These are phyloP conservation scores for Naganishia cerealis DNA, from an alignment of 1,284 basidiomycete genomes.

Conservation along the genomic window DNA sequence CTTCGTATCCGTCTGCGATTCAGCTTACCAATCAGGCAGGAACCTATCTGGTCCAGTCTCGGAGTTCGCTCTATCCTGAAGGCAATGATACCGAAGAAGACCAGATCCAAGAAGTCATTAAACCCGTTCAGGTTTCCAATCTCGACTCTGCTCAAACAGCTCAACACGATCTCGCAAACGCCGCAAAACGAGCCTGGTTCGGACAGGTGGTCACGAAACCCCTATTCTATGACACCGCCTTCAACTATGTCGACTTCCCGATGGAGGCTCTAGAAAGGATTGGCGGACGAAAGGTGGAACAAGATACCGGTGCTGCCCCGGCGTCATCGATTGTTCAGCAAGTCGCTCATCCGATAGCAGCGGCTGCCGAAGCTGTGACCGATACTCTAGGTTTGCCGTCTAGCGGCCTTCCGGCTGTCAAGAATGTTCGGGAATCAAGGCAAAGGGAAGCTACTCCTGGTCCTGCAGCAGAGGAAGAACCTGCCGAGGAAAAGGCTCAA, in stretches of 20 bases:
- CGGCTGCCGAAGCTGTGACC: constrained; percentile 17
- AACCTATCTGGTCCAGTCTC: constrained; percentile 37
- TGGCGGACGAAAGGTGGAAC: constrained; percentile 61
- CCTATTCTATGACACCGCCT: constrained; percentile 88
- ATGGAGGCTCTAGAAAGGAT: constrained; percentile 71
- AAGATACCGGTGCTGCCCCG: constrained; percentile 36
- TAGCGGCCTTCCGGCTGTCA: constrained; percentile 20
- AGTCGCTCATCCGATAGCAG: constrained; percentile 26
- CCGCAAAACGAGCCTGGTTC: constrained; percentile 76
- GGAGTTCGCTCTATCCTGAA: constrained; percentile 29
- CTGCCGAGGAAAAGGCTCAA: constrained; percentile 30
- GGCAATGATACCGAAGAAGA: constrained; percentile 37
- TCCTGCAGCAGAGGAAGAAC: constrained; percentile 19
- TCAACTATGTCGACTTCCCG: constrained; percentile 82
- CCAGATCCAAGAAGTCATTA: constrained; percentile 44
- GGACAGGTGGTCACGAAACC: constrained; percentile 78
- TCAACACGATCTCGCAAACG: constrained; percentile 59
- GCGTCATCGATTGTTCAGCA: constrained; percentile 22
- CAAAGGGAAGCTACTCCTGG: constrained; percentile 35
- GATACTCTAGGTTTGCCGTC: constrained; percentile 18
- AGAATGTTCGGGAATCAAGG: constrained; percentile 36
- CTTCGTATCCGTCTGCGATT: constrained; percentile 47
- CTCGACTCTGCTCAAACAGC: constrained; percentile 60
- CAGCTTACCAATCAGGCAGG: constrained; percentile 46
- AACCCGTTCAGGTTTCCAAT: constrained; percentile 40